Conservation (phyloP, 768 basidiomycete genomes). For the Phlegmacium glaucopus region DNA sequence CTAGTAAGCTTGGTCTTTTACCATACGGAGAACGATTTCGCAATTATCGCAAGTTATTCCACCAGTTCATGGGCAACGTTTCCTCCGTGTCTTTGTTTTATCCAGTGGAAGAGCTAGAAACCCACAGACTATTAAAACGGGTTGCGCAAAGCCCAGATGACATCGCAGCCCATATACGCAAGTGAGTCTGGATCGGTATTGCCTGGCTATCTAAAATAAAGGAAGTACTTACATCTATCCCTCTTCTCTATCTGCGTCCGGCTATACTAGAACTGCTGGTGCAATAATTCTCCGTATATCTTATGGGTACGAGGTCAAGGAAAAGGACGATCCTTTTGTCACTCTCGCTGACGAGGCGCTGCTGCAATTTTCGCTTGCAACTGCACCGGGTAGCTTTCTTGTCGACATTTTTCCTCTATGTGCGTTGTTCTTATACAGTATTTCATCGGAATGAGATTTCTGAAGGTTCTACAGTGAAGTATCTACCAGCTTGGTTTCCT, state of each 20-base stretch:
- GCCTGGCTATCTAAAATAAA: neutral
- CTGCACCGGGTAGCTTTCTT: constrained; percentile 40
- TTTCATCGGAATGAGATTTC: neutral
- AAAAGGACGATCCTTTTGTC: too few relatives aligned
- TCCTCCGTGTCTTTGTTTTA: too few relatives aligned
- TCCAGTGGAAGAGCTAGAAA: too few relatives aligned
- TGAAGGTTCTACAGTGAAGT: constrained; percentile 30
- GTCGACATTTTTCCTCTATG: constrained; percentile 51
- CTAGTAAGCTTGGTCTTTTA: too few relatives aligned
- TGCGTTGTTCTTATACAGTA: constrained; percentile 18
- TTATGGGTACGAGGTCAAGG: too few relatives aligned
- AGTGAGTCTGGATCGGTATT: too few relatives aligned
- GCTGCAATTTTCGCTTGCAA: constrained; percentile 39
- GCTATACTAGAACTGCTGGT: constrained; percentile 39
- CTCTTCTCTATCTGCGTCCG: neutral
- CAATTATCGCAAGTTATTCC: too few relatives aligned
- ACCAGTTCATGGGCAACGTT: too few relatives aligned
- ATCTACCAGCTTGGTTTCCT: constrained; percentile 56
- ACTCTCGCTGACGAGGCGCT: constrained; percentile 37
- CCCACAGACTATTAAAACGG: constrained; percentile 36
- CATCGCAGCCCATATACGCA: constrained; percentile 30
- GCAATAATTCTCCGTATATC: constrained; percentile 43
- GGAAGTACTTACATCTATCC: neutral
- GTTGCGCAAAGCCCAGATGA: constrained; percentile 31
- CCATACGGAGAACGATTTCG: too few relatives aligned